Base-by-base conservation (phyloP, 257 asterid species). In the Osmanthus fragrans region DNA sequence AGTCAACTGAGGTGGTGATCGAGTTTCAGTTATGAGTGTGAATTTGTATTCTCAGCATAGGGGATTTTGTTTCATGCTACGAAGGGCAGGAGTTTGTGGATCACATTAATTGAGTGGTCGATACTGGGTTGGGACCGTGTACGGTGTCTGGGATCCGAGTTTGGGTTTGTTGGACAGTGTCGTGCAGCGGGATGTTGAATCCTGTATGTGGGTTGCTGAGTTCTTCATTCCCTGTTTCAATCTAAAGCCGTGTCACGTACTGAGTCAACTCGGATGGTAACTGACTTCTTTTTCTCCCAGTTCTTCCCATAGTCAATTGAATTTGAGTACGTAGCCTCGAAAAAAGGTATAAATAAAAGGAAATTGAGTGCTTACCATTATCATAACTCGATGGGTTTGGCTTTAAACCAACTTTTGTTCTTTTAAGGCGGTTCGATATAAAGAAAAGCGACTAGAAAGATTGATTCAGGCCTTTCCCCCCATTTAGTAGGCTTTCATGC, bases 401-500 rank as follows among this genome's bases (percentile, higher is more conserved):
- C 39, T 16, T 71, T 56, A 7, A 60, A 67, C 77, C 60, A 51
- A 82, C 73, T 54, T 75, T 79, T 65, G 75, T 75, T 80, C 81
- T 47, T 77, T 69, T 27, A 49, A 58, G 67, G 75, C 8, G 37
- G 77, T 74, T 77, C 18, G 80, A 80, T 25, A 23, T 63, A 63
- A 63, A 40, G 7, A 11, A 25, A 63, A 10, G 34, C 36, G 1
- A 63, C 19, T 63, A 32, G 75, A 71, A 75, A 73, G 76, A 81
- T 72, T 72, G 87, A 80, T 73, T 77, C 87, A 19, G 88, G 77
- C 76, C 79, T 79, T 64, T 79, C 69, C 84, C 88, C 27, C 65
- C 25, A 82, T 81, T 77, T 84, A 74, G 58, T 74, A 74, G 72
- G 73, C 76, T 75, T 85, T 82, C 77, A 94, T 94, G 98, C 98